phyloP scores from a whole-genome alignment of 768 basidiomycete species.

The Boletus coccyginus region DNA sequence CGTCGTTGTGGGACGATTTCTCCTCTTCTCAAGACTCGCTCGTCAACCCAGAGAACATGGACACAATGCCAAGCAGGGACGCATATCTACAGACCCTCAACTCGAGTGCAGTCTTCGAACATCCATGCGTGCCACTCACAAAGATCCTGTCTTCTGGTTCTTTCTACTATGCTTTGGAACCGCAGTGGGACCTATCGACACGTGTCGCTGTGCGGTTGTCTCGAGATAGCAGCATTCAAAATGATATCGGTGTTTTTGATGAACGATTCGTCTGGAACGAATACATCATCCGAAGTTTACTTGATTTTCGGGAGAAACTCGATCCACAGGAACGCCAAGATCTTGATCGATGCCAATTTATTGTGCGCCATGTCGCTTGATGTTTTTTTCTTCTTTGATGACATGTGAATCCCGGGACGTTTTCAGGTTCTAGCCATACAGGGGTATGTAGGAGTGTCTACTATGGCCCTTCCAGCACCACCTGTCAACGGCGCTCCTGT shows the following conservation, averaged over 20 bases:
- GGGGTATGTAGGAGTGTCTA: slow-evolving; percentile 85
- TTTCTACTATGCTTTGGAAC: slow-evolving; percentile 87
- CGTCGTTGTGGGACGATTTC: slow-evolving; percentile 81
- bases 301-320: slow-evolving; percentile 84
- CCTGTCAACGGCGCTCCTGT: slow-evolving; percentile 71
- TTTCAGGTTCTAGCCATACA: slow-evolving; percentile 84
- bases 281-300: slow-evolving; percentile 79
- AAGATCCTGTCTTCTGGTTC: slow-evolving; percentile 90
- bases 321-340: slow-evolving; percentile 65
- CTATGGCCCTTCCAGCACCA: slow-evolving; percentile 72
- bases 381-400: neutral
- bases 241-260: slow-evolving; percentile 65
- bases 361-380: slow-evolving; percentile 50
- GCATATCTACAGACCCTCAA: slow-evolving; percentile 42
- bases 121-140: slow-evolving; percentile 85
- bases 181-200: slow-evolving; percentile 88
- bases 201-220: slow-evolving; percentile 69
- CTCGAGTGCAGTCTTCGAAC: slow-evolving; percentile 63
- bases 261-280: slow-evolving; percentile 95
- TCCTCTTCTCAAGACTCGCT: slow-evolving; percentile 49
- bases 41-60: slow-evolving; percentile 54
- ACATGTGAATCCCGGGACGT: slow-evolving; percentile 2
- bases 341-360: slow-evolving; percentile 80
- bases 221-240: slow-evolving; percentile 41
- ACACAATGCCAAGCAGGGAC: slow-evolving; percentile 42